Evolutionary conservation across 805 yeast genomes (phyloP).

Genomic region (Starmerella kuoi): DNA sequence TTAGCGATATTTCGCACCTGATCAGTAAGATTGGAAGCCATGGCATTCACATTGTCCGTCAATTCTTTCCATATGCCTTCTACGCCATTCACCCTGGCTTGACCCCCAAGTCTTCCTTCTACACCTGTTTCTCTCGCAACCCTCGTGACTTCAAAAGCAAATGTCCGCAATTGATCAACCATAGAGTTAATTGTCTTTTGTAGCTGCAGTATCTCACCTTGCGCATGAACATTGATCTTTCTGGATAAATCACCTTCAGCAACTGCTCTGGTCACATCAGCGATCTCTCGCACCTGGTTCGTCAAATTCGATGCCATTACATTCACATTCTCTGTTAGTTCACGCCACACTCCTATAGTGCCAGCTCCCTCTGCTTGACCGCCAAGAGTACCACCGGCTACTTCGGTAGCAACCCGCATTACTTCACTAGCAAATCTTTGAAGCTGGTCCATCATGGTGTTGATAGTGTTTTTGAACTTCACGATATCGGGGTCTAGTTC

Average conservation of each 20-base stretch:
- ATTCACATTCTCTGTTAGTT: constrained; percentile 72
- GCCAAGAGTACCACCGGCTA: constrained; percentile 80
- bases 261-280: constrained; percentile 80
- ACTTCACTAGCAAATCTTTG: constrained; percentile 73
- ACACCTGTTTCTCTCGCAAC: constrained; percentile 87
- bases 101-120: constrained; percentile 80
- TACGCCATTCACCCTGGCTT: constrained; percentile 64
- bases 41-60: constrained; percentile 77
- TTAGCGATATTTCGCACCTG: constrained; percentile 81
- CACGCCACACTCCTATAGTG: constrained; percentile 83
- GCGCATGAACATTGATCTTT: constrained; percentile 81
- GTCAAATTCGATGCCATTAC: constrained; percentile 84
- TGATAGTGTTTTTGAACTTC: constrained; percentile 68
- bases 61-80: constrained; percentile 82
- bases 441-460: constrained; percentile 79
- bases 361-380: constrained; percentile 79
- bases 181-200: constrained; percentile 80
- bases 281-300: constrained; percentile 79
- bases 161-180: constrained; percentile 75
- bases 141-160: constrained; percentile 75
- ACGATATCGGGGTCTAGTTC: constrained; percentile 70
- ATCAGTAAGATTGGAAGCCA: constrained; percentile 78
- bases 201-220: constrained; percentile 74
- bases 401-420: constrained; percentile 77
- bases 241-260: constrained; percentile 76